Percentiles rank a stretch among this genome's conserved stretches.
phyloP scores from a whole-genome alignment of 192 early-diverging fungal genomes.

The Entomortierella chlamydospora region DNA sequence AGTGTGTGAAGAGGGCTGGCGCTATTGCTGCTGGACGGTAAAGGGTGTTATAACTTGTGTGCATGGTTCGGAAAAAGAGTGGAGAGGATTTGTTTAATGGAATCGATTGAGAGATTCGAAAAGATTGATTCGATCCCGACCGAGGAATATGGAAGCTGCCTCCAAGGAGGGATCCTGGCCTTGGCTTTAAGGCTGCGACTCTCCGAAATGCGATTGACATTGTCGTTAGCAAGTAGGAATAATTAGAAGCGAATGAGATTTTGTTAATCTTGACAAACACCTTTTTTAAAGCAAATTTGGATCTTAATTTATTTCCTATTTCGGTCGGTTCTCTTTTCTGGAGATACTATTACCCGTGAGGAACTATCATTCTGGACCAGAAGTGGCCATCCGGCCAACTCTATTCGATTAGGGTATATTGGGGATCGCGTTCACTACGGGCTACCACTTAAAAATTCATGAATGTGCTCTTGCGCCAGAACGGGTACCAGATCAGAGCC shows the following conservation, averaged over 20 bases:
- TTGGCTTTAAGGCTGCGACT: neutral
- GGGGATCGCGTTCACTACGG: neutral
- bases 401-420: neutral
- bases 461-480: slow-evolving; percentile 51
- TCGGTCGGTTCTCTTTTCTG: too few species aligned
- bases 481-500: slow-evolving; percentile 48
- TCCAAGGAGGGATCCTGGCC: neutral
- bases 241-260: too few species aligned
- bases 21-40: neutral
- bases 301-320: too few species aligned
- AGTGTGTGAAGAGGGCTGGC: neutral
- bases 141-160: neutral
- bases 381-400: neutral
- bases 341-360: too few species aligned
- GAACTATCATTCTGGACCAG: too few species aligned
- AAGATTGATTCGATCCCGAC: slow-evolving; percentile 1
- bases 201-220: slow-evolving; percentile 15
- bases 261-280: too few species aligned
- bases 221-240: too few species aligned
- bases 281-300: too few species aligned
- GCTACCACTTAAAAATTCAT: slow-evolving; percentile 43
- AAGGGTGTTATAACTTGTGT: neutral
- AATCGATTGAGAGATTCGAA: slow-evolving; percentile 4
- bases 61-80: neutral
- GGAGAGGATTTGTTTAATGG: neutral